A percentile compares a stretch with the other conserved stretches of the same genome.
These are phyloP conservation scores for Cutaneotrichosporon curvatum DNA, from an alignment of 1,284 basidiomycete genomes.

Conservation along the genomic window DNA sequence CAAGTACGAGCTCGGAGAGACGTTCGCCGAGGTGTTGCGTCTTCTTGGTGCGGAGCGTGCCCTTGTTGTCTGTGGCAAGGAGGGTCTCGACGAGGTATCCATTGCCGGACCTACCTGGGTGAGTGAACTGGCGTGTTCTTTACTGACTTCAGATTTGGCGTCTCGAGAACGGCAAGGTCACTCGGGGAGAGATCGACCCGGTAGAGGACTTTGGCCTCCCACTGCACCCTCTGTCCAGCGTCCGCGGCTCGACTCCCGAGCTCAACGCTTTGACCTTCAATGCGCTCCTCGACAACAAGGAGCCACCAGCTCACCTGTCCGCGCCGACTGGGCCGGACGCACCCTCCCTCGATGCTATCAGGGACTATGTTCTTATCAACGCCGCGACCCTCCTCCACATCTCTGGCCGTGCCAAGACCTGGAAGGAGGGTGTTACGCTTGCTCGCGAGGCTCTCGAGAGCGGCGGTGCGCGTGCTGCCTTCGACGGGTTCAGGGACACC, in stretches of 20 bases:
- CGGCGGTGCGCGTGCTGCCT: slow-evolving; percentile 67
- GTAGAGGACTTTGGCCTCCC: slow-evolving; percentile 61
- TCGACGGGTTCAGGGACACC: slow-evolving; percentile 53
- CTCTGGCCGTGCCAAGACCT: slow-evolving; percentile 62
- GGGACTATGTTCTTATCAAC: slow-evolving; percentile 80
- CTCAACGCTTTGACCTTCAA: slow-evolving; percentile 55
- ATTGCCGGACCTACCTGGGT: slow-evolving; percentile 83
- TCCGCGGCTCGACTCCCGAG: slow-evolving; percentile 63
- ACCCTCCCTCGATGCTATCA: slow-evolving; percentile 54
- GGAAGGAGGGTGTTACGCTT: slow-evolving; percentile 62
- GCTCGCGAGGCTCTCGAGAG: slow-evolving; percentile 66
- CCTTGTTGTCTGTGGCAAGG: slow-evolving; percentile 87
- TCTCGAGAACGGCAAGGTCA: slow-evolving; percentile 46
- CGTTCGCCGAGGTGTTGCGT: slow-evolving; percentile 70
- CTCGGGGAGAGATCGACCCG: slow-evolving; percentile 45
- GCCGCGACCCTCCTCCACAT: slow-evolving; percentile 74
- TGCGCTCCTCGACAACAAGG: slow-evolving; percentile 48
- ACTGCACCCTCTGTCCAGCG: slow-evolving; percentile 60
- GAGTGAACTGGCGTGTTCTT: slow-evolving; percentile 18
- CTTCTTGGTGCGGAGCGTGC: slow-evolving; percentile 63
- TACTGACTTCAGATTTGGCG: slow-evolving; percentile 47
- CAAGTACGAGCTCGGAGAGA: slow-evolving; percentile 69
- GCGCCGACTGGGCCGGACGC: slow-evolving; percentile 47
- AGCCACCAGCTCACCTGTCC: slow-evolving; percentile 39
- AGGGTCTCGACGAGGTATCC: slow-evolving; percentile 89